Percentiles rank a stretch among this genome's conserved stretches.
Evolutionary conservation across 805 yeast genomes (phyloP).

Genomic region (Candida nonsorbophila): DNA sequence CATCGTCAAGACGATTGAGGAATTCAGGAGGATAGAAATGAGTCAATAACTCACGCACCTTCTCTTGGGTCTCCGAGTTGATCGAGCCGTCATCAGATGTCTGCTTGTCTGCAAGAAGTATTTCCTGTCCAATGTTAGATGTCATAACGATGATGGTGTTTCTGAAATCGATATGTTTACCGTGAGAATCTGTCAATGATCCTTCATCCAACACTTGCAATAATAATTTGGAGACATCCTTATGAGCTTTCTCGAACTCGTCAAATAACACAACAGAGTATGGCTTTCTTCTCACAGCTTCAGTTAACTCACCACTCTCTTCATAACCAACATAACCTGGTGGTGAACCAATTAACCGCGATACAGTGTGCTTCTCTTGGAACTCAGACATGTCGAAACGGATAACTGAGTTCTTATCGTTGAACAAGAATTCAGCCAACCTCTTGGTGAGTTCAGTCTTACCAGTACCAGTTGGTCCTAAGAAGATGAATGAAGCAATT

Average conservation of each 20-base stretch:
- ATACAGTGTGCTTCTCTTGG: constrained; percentile 88
- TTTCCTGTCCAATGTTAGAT: constrained; percentile 92
- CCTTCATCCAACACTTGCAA: constrained; percentile 96
- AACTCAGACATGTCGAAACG: constrained; percentile 98
- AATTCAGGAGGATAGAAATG: constrained; percentile 88
- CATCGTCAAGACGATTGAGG: constrained; percentile 88
- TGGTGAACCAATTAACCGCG: constrained; percentile 93
- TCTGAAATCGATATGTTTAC: constrained; percentile 88
- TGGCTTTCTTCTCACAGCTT: constrained; percentile 92
- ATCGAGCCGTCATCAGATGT: constrained; percentile 60
- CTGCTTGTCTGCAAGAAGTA: constrained; percentile 60
- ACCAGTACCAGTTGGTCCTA: constrained; percentile 99
- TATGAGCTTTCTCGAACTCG: constrained; percentile 96
- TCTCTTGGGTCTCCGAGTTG: constrained; percentile 43
- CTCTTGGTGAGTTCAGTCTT: constrained; percentile 94
- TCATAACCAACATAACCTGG: constrained; percentile 98
- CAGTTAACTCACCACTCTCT: constrained; percentile 93
- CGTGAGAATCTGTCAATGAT: constrained; percentile 88
- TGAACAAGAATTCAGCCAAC: constrained; percentile 86
- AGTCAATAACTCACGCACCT: constrained; percentile 66
- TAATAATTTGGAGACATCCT: constrained; percentile 85
- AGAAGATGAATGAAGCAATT: constrained; percentile 91
- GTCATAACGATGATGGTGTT: constrained; percentile 96
- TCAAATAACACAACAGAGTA: constrained; percentile 90
- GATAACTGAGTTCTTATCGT: constrained; percentile 79